These are phyloP conservation scores for Penicillium occitanis DNA, from an alignment of 2,329 filamentous ascomycete species.

Conservation along the genomic window DNA sequence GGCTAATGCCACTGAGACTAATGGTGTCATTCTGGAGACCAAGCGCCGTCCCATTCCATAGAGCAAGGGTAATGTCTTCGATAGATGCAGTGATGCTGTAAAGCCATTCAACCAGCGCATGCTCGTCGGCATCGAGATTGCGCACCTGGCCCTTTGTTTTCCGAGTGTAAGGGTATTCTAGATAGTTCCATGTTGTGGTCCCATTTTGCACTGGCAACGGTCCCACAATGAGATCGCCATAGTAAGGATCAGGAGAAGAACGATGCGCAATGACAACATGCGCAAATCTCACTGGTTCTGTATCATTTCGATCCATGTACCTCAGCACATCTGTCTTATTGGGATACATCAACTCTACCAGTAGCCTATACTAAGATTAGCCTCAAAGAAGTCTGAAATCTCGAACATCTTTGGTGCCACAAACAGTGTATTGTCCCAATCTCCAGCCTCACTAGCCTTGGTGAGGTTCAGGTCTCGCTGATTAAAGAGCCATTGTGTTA, in stretches of 20 bases:
- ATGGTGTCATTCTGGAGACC: slow-evolving; percentile 14
- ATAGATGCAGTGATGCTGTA: slow-evolving; percentile 11
- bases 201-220: slow-evolving; percentile 6
- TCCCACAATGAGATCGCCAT: slow-evolving; percentile 5
- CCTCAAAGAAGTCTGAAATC: not conserved
- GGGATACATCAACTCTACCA: not conserved
- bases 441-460: not conserved
- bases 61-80: slow-evolving; percentile 10
- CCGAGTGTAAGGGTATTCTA: not conserved
- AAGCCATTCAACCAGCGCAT: slow-evolving; percentile 3
- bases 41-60: slow-evolving; percentile 9
- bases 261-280: slow-evolving; percentile 13
- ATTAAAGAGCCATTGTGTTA: slow-evolving; percentile 8
- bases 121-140: not conserved
- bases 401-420: not conserved
- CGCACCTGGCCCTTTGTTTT: not conserved
- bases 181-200: not conserved
- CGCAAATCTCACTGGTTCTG: not conserved
- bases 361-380: not conserved
- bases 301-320: slow-evolving; percentile 7
- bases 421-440: slow-evolving; percentile 9
- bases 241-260: slow-evolving; percentile 6
- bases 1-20: slow-evolving; percentile 7
- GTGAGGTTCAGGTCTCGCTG: slow-evolving; percentile 12
- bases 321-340: slow-evolving; percentile 1